Evolutionary conservation across 2,329 filamentous ascomycete species (phyloP), one percentile per base, ranked within the genome.

Genomic region (Colletotrichum sp.): DNA sequence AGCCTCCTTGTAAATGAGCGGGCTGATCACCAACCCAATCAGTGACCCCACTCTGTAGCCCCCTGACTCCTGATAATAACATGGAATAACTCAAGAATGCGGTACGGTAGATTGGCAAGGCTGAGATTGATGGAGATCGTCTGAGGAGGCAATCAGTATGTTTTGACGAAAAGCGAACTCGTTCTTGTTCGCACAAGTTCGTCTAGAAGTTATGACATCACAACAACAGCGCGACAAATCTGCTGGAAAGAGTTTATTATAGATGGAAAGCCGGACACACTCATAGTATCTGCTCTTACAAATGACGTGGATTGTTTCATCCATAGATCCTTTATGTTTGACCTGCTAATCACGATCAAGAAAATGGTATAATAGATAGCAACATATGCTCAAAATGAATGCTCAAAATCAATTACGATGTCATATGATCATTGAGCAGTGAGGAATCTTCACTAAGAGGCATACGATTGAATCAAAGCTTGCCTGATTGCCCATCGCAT

Each of bases 211-310:
- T n/a, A 48, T n/a, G 1, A n/a, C 39, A 48, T 3, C 12, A 48
- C 6, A 48, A 48, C 6, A n/a, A 48, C 36, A 3, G 36, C 10
- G 39, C 0, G 39, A 21, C 3, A n/a, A 2, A 48, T 48, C 18
- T 12, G 18, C 39, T 2, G 39, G 0, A 48, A n/a, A n/a, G 18
- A n/a, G 9, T 21, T 43, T 43, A 0, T 43, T 48, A 0, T n/a
- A 48, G 39, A n/a, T 48, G 5, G 2, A n/a, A 48, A 48, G 3
- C 18, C 5, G 0, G 18, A 48, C 5, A 48, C 18, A 4, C 39
- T n/a, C 0, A 48, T 12, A 0, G 6, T 6, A 6, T n/a, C 2
- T n/a, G 1, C 39, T 48, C 0, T 12, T 12, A n/a, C 0, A 48
- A 48, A n/a, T 48, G 18, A 21, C 39, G 3, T 4, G 18, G 3